phyloP scores from a whole-genome alignment of 306 rosid species.

The Prunus dulcis region DNA sequence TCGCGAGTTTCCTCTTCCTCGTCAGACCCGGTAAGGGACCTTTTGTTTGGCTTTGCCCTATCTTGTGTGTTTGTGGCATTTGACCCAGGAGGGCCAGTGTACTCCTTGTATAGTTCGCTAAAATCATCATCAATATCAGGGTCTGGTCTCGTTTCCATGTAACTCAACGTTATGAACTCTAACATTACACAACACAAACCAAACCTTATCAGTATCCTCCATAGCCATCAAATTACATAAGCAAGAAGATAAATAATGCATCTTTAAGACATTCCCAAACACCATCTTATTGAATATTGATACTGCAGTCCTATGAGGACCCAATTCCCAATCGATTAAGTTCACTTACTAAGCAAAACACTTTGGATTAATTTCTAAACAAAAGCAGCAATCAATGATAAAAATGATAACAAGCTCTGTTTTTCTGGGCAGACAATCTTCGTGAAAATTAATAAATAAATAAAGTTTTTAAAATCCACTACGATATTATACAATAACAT shows the following conservation, averaged over 20 bases:
- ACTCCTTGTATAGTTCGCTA: slow-evolving; percentile 90
- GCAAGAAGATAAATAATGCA: neutral
- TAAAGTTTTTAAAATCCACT: too few species aligned
- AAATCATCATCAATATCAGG: slow-evolving; percentile 86
- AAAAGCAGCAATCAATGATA: neutral
- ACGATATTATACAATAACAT: neutral
- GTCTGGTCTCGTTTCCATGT: slow-evolving; percentile 73
- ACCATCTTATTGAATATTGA: neutral
- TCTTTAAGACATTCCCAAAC: neutral
- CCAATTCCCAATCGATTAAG: neutral
- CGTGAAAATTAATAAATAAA: neutral
- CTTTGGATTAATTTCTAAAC: neutral
- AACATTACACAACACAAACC: slow-evolving; percentile 23
- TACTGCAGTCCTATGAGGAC: neutral
- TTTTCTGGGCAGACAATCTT: neutral
- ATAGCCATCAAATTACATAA: neutral
- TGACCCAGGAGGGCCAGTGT: slow-evolving; percentile 77
- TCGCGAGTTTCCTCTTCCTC: slow-evolving; percentile 82
- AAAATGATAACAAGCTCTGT: neutral
- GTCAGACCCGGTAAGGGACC: slow-evolving; percentile 77
- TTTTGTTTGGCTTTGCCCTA: slow-evolving; percentile 51
- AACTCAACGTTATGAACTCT: slow-evolving; percentile 20
- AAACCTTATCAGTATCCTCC: neutral
- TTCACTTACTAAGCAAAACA: neutral
- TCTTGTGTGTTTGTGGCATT: slow-evolving; percentile 50